Evolutionary conservation across 345 rosid genomes (phyloP).

Genomic region (Bruguiera parviflora): DNA sequence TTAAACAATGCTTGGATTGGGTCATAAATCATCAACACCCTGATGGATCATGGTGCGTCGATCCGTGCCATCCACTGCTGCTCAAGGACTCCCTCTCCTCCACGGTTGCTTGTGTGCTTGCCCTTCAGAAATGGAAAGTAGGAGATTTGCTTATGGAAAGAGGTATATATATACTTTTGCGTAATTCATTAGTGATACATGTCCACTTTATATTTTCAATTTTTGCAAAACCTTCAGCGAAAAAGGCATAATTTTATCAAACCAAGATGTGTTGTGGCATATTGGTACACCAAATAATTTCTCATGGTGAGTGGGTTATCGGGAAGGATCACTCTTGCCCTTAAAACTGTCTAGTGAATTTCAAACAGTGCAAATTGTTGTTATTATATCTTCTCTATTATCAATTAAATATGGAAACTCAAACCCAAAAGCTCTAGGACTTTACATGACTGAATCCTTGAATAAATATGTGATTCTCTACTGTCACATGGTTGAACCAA

Average conservation of each 20-base stretch:
- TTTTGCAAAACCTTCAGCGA: too few relatives aligned
- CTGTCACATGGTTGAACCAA: slow-evolving; percentile 69
- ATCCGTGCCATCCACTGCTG: slow-evolving; percentile 3
- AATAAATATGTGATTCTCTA: slow-evolving; percentile 55
- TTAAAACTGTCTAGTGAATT: too few relatives aligned
- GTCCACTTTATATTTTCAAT: background rate
- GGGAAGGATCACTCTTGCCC: too few relatives aligned
- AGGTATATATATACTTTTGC: background rate
- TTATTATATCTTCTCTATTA: background rate
- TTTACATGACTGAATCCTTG: slow-evolving; percentile 57
- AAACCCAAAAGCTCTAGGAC: slow-evolving; percentile 52
- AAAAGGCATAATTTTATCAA: background rate
- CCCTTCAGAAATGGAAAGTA: slow-evolving; percentile 11
- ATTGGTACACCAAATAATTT: too few relatives aligned
- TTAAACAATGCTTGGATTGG: too few relatives aligned
- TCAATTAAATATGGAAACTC: slow-evolving; percentile 39
- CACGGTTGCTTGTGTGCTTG: slow-evolving; percentile 15
- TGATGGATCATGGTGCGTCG: slow-evolving; percentile 19
- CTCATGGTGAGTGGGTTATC: too few relatives aligned
- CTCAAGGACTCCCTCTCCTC: slow-evolving; percentile 17
- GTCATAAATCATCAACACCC: background rate
- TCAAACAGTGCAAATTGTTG: too few relatives aligned
- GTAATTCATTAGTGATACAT: background rate
- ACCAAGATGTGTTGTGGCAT: background rate
- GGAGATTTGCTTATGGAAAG: slow-evolving; percentile 3